phyloP scores from a whole-genome alignment of 1,139 yeast species.

The Pichia terricola region DNA sequence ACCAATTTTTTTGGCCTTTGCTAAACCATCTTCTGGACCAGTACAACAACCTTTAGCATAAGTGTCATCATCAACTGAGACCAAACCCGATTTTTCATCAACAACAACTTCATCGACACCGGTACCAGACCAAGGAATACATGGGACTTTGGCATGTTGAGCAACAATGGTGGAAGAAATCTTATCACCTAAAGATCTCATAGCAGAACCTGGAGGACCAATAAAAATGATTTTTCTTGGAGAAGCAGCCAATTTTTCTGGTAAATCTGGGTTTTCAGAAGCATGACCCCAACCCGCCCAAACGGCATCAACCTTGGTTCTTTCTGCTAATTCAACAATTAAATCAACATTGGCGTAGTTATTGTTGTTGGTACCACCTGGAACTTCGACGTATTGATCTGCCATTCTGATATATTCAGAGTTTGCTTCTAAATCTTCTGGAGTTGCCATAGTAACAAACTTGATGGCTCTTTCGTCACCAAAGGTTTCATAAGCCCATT shows the following conservation, averaged over 20 bases:
- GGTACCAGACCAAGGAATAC: constrained; percentile 99
- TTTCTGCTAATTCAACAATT: constrained; percentile 94
- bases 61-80: constrained; percentile 75
- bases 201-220: constrained; percentile 98
- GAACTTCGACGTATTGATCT: constrained; percentile 95
- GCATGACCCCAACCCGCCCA: constrained; percentile 99
- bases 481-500: constrained; percentile 98
- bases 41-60: constrained; percentile 84
- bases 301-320: constrained; percentile 93
- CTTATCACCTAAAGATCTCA: constrained; percentile 98
- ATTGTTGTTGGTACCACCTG: constrained; percentile 98
- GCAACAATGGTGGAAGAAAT: constrained; percentile 97
- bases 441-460: constrained; percentile 98
- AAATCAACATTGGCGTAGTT: constrained; percentile 96
- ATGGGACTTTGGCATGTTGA: constrained; percentile 94
- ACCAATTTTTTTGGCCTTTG: constrained; percentile 75
- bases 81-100: constrained; percentile 63
- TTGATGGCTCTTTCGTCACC: constrained; percentile 90
- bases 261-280: constrained; percentile 89
- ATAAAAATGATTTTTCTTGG: constrained; percentile 83
- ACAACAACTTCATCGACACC: constrained; percentile 77
- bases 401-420: constrained; percentile 99
- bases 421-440: constrained; percentile 93
- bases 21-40: constrained; percentile 81
- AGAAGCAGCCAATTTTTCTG: constrained; percentile 86